These are phyloP conservation scores for Crithidia fasciculata DNA, from an alignment of 208 protist genomes.

Conservation along the genomic window DNA sequence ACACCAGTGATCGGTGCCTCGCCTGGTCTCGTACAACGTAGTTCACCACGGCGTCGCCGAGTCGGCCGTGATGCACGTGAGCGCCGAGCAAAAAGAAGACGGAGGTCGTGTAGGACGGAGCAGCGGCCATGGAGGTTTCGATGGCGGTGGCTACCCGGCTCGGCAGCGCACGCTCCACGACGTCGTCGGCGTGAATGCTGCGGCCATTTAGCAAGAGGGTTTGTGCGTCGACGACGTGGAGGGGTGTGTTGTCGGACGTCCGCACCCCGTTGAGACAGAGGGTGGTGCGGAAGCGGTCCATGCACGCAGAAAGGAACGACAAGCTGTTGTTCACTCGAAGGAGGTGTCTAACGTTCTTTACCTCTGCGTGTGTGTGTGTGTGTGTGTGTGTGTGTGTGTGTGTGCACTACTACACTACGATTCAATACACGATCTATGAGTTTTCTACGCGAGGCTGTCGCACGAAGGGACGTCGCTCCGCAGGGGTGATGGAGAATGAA, in stretches of 20 bases:
- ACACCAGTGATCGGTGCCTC: constrained; percentile 8
- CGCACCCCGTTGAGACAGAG: constrained; percentile 49
- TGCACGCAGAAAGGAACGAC: constrained; percentile 12
- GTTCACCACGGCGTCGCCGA: constrained; percentile 37
- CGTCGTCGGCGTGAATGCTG: constrained; percentile 30
- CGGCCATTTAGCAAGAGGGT: constrained; percentile 32
- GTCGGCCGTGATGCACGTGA: constrained; percentile 19
- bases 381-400: too few species aligned
- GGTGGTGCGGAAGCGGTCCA: constrained; percentile 49
- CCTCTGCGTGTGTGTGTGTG: too few species aligned
- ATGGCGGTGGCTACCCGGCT: constrained; percentile 46
- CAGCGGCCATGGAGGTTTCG: constrained; percentile 30
- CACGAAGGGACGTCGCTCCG: too few species aligned
- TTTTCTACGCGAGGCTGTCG: too few species aligned
- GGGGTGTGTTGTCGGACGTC: constrained; percentile 26
- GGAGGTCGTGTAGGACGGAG: constrained; percentile 43
- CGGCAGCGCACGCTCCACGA: constrained; percentile 54
- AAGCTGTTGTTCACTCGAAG: too few species aligned
- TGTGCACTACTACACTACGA: too few species aligned
- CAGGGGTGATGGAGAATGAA: too few species aligned
- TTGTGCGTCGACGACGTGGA: constrained; percentile 29
- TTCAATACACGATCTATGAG: too few species aligned
- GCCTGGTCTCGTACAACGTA: constrained; percentile 32
- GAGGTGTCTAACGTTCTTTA: too few species aligned
- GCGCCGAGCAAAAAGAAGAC: constrained; percentile 43